Evolutionary conservation across 495 filamentous ascomycete species (phyloP).

Genomic region (Penicillium psychrofluorescens): DNA sequence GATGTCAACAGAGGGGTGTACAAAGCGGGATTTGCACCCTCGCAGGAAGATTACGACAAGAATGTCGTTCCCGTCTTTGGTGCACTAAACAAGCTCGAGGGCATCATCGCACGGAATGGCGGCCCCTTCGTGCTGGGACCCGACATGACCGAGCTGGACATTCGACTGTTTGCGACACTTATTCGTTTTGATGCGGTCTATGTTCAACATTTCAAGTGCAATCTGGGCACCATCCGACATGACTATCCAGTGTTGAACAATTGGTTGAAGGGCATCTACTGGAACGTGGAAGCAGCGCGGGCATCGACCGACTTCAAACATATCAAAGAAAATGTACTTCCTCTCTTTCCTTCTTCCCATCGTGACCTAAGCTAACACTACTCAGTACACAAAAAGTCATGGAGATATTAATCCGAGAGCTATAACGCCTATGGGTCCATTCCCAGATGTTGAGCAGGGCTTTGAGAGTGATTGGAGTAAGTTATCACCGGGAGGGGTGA

Average conservation of each 20-base stretch:
- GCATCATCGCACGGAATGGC: conserved; percentile 29
- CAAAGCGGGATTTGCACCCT: conserved; percentile 45
- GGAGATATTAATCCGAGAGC: conserved; percentile 51
- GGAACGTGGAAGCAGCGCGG: conserved; percentile 38
- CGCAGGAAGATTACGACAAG: conserved; percentile 40
- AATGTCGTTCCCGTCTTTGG: conserved; percentile 39
- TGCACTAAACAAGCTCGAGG: conserved; percentile 46
- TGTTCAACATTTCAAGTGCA: conserved; percentile 53
- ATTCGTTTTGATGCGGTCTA: conserved; percentile 46
- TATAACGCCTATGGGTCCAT: conserved; percentile 60
- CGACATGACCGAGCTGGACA: conserved; percentile 43
- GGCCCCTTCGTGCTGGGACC: conserved; percentile 42
- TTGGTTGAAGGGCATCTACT: conserved; percentile 47
- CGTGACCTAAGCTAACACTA: not conserved
- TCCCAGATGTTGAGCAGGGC: conserved; percentile 51
- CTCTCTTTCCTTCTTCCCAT: not conserved
- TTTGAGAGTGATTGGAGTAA: conserved; percentile 4
- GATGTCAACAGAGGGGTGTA: conserved; percentile 47
- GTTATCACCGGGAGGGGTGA: not conserved
- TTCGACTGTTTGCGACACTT: conserved; percentile 42
- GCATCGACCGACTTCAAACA: conserved; percentile 52
- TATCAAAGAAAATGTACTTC: conserved; percentile 49
- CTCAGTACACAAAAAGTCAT: conserved; percentile 47
- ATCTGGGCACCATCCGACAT: conserved; percentile 45
- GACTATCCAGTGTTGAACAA: conserved; percentile 44